These are phyloP conservation scores for Bruguiera hainesii DNA, from an alignment of 441 rosid genomes.

Conservation along the genomic window DNA sequence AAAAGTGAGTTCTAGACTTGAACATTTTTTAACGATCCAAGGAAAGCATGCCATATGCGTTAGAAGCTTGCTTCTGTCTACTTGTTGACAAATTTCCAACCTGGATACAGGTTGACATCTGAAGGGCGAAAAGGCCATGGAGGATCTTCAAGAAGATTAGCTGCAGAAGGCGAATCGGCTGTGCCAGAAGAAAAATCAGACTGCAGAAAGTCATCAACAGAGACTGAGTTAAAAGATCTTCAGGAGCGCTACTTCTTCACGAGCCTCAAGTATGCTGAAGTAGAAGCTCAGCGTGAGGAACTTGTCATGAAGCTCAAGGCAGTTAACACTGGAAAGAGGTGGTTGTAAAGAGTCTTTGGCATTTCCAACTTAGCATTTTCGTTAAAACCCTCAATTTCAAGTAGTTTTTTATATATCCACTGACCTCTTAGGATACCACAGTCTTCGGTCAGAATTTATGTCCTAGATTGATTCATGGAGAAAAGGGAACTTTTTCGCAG, in stretches of 20 bases:
- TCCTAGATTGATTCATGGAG: no score
- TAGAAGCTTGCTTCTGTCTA: neutral
- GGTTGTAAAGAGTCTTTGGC: slow-evolving; percentile 25
- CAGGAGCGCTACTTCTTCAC: slow-evolving; percentile 44
- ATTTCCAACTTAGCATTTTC: neutral
- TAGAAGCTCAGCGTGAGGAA: slow-evolving; percentile 54
- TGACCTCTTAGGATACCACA: no score
- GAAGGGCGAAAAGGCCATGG: slow-evolving; percentile 26
- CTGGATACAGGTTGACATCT: slow-evolving; percentile 23
- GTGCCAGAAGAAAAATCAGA: slow-evolving; percentile 46
- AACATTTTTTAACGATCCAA: no score
- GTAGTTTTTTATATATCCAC: no score
- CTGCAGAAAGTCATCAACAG: slow-evolving; percentile 40
- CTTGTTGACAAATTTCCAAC: neutral
- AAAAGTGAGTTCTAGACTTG: slow-evolving; percentile 24
- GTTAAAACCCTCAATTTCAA: no score
- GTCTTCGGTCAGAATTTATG: no score
- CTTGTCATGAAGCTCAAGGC: slow-evolving; percentile 59
- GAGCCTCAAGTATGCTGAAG: slow-evolving; percentile 67
- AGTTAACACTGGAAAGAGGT: slow-evolving; percentile 36
- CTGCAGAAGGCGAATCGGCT: slow-evolving; percentile 30
- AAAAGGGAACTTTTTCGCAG: no score
- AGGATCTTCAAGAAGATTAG: slow-evolving; percentile 33
- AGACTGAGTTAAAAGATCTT: slow-evolving; percentile 48
- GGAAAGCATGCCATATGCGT: no score